phyloP scores from a whole-genome alignment of 208 protist species.

The Leishmania arabica region DNA sequence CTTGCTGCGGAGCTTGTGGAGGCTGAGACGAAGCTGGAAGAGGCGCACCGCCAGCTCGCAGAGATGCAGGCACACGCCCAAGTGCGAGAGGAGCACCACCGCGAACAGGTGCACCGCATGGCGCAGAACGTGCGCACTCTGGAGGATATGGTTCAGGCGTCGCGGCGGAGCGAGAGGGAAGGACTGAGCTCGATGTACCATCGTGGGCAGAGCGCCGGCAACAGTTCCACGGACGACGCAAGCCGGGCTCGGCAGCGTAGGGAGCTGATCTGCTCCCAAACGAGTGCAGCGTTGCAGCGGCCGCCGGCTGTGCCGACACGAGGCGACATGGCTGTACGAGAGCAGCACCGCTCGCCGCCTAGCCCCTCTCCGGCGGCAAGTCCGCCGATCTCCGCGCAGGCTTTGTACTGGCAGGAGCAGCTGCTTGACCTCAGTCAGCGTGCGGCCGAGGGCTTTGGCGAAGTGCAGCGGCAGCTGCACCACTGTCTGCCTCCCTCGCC shows the following conservation, averaged over 20 bases:
- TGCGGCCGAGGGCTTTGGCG: conserved; percentile 7
- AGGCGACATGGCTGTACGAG: not conserved
- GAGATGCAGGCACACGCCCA: conserved; percentile 6
- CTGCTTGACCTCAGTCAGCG: conserved; percentile 1
- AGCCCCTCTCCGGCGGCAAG: not conserved
- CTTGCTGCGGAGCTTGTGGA: conserved; percentile 6
- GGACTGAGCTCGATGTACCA: no score
- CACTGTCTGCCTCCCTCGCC: not conserved
- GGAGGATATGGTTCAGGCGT: conserved; percentile 26
- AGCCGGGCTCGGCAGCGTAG: not conserved
- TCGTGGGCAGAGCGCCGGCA: not conserved
- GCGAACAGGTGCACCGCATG: conserved; percentile 12
- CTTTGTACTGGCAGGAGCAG: conserved; percentile 19
- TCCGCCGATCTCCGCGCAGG: not conserved
- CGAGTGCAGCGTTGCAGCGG: not conserved
- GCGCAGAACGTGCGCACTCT: conserved; percentile 5
- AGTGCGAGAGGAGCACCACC: conserved; percentile 2
- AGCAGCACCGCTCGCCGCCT: not conserved
- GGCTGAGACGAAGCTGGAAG: not conserved
- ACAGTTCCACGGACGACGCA: not conserved
- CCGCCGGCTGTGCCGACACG: not conserved
- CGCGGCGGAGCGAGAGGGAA: conserved; percentile 22
- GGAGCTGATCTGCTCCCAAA: not conserved
- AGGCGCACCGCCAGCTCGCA: not conserved
- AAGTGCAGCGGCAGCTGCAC: conserved; percentile 10